Base-by-base conservation (phyloP, 1,139 yeast species). In the Yamadazyma sp. region DNA sequence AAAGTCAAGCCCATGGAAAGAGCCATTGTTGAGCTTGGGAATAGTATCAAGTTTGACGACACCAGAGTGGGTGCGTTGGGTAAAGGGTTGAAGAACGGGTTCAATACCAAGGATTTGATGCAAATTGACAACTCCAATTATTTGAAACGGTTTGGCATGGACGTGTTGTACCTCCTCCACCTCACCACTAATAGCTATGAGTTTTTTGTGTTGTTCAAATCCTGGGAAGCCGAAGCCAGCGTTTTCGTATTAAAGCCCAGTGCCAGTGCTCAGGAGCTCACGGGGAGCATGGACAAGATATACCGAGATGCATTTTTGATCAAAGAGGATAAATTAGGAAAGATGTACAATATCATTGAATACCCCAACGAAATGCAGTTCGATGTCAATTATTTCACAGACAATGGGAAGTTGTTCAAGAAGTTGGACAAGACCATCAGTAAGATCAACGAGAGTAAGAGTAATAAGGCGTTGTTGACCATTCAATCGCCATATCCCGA, bases 11-110 rank as follows among this genome's bases (percentile, higher is more conserved):
- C 88, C 0, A 67, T 77, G 4, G 92, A 88, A 46, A 67, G 97
- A 33, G 89, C 89, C 0, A 73, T 89, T 28, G 75, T 94, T 47
- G 83, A 83, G 28, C 64, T 92, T 24, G 98, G 98, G 2, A 73
- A 82, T 18, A 70, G 78, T 9, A 86, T 92, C 20, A 71, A 72
- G 23, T 83, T 89, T 47, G 86, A 79, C 48, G 81, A 77, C 45
- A 73, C 86, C 0, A 69, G 73, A 39, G 79, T 88, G 13, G 96
- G 97, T 13, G 78, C 92, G 1, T 67, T 92, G n/a, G 95, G 97
- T 8, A 79, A 76, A 51, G 96, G 97, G 18, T 66, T 94, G 44
- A 89, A 87, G 49, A 74, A 77, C 43, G 98, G 98, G 0, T 94
- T 94, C 60, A 79, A 83, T 15, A 57, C 77, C 42, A 76, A 76